Conservation (phyloP, 495 filamentous ascomycete genomes). For the Melanomma pulvis-pyrius region DNA sequence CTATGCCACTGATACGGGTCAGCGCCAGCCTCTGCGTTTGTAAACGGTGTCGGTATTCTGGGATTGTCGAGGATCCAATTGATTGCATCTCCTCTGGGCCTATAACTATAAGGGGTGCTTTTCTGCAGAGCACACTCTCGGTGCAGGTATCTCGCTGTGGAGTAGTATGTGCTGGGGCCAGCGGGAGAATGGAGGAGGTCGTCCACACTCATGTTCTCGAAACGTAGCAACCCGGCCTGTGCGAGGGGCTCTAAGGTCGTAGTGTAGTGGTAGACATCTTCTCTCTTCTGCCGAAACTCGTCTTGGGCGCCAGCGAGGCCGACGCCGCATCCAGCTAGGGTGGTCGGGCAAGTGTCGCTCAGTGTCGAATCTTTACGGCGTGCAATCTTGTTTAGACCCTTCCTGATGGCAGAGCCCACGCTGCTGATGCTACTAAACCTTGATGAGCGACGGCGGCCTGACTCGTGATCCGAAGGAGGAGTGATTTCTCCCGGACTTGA, state of each 20-base stretch:
- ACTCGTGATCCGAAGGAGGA: slow-evolving; percentile 3
- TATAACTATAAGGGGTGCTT: background rate
- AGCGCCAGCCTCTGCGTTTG: slow-evolving; percentile 14
- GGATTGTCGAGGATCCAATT: background rate
- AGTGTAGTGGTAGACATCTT: background rate
- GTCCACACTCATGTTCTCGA: slow-evolving; percentile 7
- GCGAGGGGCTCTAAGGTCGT: background rate
- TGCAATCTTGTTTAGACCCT: background rate
- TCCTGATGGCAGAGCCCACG: background rate
- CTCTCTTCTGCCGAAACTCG: background rate
- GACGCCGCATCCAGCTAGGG: background rate
- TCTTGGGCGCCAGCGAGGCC: background rate
- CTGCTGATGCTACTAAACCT: background rate
- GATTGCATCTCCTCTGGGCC: background rate
- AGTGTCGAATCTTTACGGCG: slow-evolving; percentile 12
- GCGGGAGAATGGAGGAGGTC: background rate
- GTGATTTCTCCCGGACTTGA: no score
- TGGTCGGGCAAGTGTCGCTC: background rate
- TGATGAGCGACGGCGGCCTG: background rate
- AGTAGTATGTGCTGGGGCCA: slow-evolving; percentile 6
- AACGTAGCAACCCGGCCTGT: slow-evolving; percentile 6
- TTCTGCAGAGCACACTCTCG: background rate
- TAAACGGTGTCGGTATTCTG: slow-evolving; percentile 1
- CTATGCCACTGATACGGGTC: slow-evolving; percentile 9
- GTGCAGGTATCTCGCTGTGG: background rate